phyloP scores from a whole-genome alignment of 106 monocot species.

The Acorus calamus region DNA sequence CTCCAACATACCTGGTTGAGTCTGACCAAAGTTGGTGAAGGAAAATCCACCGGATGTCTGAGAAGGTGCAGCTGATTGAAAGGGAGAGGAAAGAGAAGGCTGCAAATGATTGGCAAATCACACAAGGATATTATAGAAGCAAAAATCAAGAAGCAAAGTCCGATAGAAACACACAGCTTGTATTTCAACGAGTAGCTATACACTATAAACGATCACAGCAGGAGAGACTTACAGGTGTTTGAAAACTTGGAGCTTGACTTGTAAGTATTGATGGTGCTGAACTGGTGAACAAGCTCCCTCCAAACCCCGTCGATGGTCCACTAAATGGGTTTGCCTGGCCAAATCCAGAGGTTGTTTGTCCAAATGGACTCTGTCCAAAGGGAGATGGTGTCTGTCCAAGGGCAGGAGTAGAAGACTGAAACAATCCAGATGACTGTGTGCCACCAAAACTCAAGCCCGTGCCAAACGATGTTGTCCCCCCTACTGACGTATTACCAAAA shows the following conservation, averaged over 20 bases:
- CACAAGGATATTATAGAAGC: too few relatives aligned
- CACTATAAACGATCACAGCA: too few relatives aligned
- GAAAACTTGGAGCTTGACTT: constrained; percentile 40
- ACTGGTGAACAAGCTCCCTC: constrained; percentile 66
- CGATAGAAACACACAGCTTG: too few relatives aligned
- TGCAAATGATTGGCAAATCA: constrained; percentile 4
- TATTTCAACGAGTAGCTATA: too few relatives aligned
- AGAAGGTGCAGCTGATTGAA: constrained; percentile 30
- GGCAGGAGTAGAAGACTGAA: constrained; percentile 54
- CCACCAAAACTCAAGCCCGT: constrained; percentile 44
- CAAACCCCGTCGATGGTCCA: constrained; percentile 67
- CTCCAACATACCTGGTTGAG: constrained; percentile 37
- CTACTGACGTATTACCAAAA: constrained; percentile 41
- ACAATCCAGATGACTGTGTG: constrained; percentile 81
- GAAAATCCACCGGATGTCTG: constrained; percentile 40
- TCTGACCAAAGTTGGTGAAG: constrained; percentile 69
- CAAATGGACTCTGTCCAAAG: constrained; percentile 73
- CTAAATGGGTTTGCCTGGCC: constrained; percentile 45
- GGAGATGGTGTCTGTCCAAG: constrained; percentile 50
- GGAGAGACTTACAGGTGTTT: constrained; percentile 47
- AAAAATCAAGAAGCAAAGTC: too few relatives aligned
- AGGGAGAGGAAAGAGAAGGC: constrained; percentile 48
- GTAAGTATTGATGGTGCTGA: constrained; percentile 50
- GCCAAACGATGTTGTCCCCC: constrained; percentile 58
- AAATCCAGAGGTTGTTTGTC: constrained; percentile 38